Evolutionary conservation across 2,329 filamentous ascomycete genomes (phyloP).

Genomic region (Aspergillus sp.): DNA sequence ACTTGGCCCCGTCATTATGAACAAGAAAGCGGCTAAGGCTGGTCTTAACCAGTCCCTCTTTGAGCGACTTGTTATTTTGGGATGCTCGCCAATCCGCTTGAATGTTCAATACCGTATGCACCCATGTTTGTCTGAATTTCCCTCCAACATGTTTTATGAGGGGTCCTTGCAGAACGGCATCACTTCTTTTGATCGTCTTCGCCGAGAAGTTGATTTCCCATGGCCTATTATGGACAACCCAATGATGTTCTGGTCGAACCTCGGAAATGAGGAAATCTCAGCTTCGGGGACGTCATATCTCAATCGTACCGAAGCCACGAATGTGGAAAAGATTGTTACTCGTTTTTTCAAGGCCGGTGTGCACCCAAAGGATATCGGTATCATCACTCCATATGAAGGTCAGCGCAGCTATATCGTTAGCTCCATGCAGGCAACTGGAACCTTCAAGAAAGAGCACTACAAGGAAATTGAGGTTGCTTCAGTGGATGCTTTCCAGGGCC

Average conservation of each 20-base stretch:
- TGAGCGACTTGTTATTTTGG: constrained; percentile 91
- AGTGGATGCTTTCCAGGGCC: constrained; percentile 96
- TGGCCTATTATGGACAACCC: constrained; percentile 93
- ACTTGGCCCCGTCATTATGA: constrained; percentile 98
- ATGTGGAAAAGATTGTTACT: constrained; percentile 97
- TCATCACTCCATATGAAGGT: constrained; percentile 97
- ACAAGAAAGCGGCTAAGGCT: constrained; percentile 98
- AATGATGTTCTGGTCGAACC: constrained; percentile 99
- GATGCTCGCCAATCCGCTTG: constrained; percentile 83
- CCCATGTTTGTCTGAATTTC: constrained; percentile 93
- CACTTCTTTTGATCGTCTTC: constrained; percentile 81
- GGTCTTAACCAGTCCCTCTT: constrained; percentile 98
- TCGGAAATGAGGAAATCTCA: constrained; percentile 96
- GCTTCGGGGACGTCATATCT: constrained; percentile 97
- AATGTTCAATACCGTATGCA: constrained; percentile 99
- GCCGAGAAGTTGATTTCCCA: constrained; percentile 93
- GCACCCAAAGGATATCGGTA: constrained; percentile 89
- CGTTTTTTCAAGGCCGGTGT: constrained; percentile 99
- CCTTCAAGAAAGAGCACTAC: constrained; percentile 97
- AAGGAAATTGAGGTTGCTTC: constrained; percentile 98
- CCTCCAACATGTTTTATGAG: constrained; percentile 99
- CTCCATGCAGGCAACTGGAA: constrained; percentile 98
- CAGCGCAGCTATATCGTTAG: constrained; percentile 98
- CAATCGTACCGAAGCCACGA: constrained; percentile 93
- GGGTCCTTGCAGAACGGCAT: constrained; percentile 96